A percentile compares a stretch with the other conserved stretches of the same genome.
These are phyloP conservation scores for Bolboschoenoplectus hybrid DNA, from an alignment of 202 grass and related monocot genomes.

Conservation along the genomic window DNA sequence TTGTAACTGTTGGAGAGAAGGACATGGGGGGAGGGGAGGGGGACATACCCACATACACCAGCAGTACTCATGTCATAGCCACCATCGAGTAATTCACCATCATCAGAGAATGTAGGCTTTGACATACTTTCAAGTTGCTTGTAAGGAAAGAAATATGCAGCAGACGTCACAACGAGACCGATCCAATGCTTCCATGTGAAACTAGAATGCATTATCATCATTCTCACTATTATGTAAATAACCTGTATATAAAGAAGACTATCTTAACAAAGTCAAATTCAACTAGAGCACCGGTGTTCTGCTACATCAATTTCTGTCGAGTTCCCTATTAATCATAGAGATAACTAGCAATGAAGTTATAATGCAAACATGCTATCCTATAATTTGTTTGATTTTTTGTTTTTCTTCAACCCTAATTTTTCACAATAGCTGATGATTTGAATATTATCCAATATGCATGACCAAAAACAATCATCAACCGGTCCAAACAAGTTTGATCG, in stretches of 20 bases:
- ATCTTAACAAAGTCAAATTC: neutral
- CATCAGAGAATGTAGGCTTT: constrained; percentile 59
- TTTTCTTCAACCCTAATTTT: neutral
- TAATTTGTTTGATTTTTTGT: neutral
- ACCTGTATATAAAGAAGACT: constrained; percentile 32
- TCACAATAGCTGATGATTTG: neutral
- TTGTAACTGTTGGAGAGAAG: neutral
- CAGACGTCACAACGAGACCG: constrained; percentile 76
- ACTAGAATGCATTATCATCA: constrained; percentile 81
- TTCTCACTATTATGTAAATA: constrained; percentile 77
- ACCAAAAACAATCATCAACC: neutral
- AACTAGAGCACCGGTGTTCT: neutral
- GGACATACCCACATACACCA: neutral
- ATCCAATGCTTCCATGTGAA: constrained; percentile 99
- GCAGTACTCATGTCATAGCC: constrained; percentile 79
- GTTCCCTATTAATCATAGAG: neutral
- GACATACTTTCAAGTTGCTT: constrained; percentile 92
- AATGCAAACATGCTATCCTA: neutral
- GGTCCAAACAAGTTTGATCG: neutral
- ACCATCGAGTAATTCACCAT: constrained; percentile 71
- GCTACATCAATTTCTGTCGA: neutral
- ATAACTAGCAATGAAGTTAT: neutral
- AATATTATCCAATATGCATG: constrained; percentile 8
- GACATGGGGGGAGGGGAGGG: neutral
- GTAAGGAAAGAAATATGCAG: constrained; percentile 76